Evolutionary conservation across 2,329 filamentous ascomycete species (phyloP).

Genomic region (Capronia americana): DNA sequence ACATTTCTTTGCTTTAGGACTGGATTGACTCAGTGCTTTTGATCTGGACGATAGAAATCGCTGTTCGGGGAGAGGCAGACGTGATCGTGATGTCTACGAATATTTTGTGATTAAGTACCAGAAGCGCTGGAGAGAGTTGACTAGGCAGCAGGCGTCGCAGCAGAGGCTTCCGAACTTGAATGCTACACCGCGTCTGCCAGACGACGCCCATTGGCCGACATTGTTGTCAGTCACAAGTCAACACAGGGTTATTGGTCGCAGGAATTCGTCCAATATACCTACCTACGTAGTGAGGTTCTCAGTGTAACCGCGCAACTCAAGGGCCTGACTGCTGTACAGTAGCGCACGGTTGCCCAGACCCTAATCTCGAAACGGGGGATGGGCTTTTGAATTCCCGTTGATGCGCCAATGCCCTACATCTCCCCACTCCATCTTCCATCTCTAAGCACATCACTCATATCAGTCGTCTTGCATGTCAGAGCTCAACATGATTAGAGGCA

Average conservation of each 20-base stretch:
- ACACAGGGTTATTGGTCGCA: slow-evolving; percentile 13
- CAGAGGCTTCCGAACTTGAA: slow-evolving; percentile 12
- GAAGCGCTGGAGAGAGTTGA: slow-evolving; percentile 11
- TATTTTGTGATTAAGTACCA: slow-evolving; percentile 8
- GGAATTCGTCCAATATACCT: slow-evolving; percentile 9
- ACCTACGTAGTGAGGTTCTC: no score
- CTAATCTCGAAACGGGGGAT: no score
- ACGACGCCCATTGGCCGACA: slow-evolving; percentile 12
- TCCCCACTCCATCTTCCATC: background rate
- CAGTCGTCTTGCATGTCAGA: background rate
- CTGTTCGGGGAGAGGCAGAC: slow-evolving; percentile 9
- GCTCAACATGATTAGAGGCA: slow-evolving; percentile 35
- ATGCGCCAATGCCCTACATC: no score
- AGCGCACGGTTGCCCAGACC: no score
- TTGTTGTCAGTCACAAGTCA: slow-evolving; percentile 15
- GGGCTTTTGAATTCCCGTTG: no score
- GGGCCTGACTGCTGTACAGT: no score
- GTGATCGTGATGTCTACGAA: slow-evolving; percentile 9
- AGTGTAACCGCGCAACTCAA: no score
- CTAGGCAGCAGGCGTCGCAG: slow-evolving; percentile 13
- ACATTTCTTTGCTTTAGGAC: slow-evolving; percentile 8
- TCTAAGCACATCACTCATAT: background rate
- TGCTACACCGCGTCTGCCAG: slow-evolving; percentile 7
- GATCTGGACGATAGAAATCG: slow-evolving; percentile 12
- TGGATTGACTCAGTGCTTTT: slow-evolving; percentile 10